Evolutionary conservation across 257 asterid genomes (phyloP).

Genomic region (Paraleonurus japonicus): DNA sequence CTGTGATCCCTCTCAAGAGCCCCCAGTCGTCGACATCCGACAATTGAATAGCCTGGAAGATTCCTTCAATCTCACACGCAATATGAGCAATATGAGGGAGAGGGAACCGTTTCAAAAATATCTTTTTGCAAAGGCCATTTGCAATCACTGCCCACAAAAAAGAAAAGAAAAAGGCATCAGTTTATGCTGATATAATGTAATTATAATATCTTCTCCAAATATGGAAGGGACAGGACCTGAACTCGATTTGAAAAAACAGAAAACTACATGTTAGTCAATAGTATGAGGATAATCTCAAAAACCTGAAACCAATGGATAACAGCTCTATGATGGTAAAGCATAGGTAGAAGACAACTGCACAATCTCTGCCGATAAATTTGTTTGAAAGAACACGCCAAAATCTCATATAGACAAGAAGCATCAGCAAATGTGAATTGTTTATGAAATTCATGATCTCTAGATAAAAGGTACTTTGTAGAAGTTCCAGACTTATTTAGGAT

Average conservation of each 20-base stretch:
- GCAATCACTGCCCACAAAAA: slow-evolving; percentile 42
- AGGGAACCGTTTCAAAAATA: slow-evolving; percentile 43
- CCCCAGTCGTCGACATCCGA: slow-evolving; percentile 32
- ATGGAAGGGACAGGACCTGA: neutral
- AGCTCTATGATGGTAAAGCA: too few species aligned
- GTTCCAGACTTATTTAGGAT: too few species aligned
- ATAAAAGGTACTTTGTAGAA: too few species aligned
- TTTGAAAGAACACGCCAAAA: neutral
- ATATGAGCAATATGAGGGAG: slow-evolving; percentile 34
- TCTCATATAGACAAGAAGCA: neutral
- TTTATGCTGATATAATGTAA: neutral
- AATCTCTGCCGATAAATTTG: neutral
- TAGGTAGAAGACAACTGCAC: neutral
- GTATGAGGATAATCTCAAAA: too few species aligned
- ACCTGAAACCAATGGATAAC: too few species aligned
- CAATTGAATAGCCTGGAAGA: neutral
- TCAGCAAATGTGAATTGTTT: too few species aligned
- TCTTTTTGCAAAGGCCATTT: slow-evolving; percentile 48
- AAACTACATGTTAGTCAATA: too few species aligned
- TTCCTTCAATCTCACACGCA: slow-evolving; percentile 24
- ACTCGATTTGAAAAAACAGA: neutral
- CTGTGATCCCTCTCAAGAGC: slow-evolving; percentile 41
- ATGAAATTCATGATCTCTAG: neutral
- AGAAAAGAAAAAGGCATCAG: neutral
- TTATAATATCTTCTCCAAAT: too few species aligned